Evolutionary conservation across 1,284 basidiomycete genomes (phyloP), one percentile per base, ranked within the genome.

Genomic region (Malassezia psittaci): DNA sequence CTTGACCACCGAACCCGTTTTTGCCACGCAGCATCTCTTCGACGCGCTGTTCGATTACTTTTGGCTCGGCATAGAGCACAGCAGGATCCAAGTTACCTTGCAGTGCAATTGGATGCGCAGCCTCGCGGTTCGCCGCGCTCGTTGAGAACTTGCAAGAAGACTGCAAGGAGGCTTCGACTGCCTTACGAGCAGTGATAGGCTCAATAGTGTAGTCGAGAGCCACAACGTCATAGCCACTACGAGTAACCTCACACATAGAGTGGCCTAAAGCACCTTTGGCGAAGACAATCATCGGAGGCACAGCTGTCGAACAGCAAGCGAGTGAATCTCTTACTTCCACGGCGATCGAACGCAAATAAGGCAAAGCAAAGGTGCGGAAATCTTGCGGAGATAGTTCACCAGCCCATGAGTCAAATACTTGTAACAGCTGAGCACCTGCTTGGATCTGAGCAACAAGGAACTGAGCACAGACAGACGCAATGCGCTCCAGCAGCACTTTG

Each of bases 31-130:
- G 58, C 69, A 73, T 86, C 65, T 85, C 80, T 78, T 88, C 84
- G 38, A 96, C 89, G 66, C 88, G 85, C 48, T 77, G 76, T 77
- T 91, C 87, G 67, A 98, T 96, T 8, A 90, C 89, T 18, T 86
- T 85, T 24, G 66, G 65, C 60, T 78, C 80, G 1, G 90, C 89
- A 43, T 88, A 91, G 64, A 91, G 90, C 44, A 98, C 79, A 41
- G 90, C 79, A 48, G 82, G 82, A 76, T 99, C 94, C 76, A 94
- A 80, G 78, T 98, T 98, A 13, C 94, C 94, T 76, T 99, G 94
- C 44, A 98, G 77, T 15, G 85, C 84, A 60, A 90, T 83, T 57
- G 80, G 58, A 52, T 74, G 72, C 8, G 60, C 65, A n/a, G 63
- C 61, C 53, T 67, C 69, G 39, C 67, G 67, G 48, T 57, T 55